Evolutionary conservation across 73 alveolate genomes (phyloP).

Genomic region (Paramecium primaurelia): DNA sequence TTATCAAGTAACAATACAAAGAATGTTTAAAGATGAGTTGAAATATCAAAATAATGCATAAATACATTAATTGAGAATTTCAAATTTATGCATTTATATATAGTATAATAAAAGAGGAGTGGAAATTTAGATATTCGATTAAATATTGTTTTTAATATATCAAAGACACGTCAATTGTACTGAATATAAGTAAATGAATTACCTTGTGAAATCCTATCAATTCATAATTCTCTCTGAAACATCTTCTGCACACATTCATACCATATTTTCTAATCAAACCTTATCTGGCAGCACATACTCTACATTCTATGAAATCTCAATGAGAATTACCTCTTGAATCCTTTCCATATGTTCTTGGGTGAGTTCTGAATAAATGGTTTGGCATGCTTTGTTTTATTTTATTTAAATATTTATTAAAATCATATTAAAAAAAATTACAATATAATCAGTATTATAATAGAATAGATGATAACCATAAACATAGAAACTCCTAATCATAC

Average conservation of each 20-base stretch:
- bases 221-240: conserved; percentile 93
- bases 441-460: neutral
- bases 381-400: conserved; percentile 72
- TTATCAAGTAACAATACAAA: neutral
- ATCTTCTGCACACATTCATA: conserved; percentile 90
- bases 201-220: conserved; percentile 77
- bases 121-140: neutral
- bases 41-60: neutral
- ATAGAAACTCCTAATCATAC: neutral
- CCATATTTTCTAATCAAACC: conserved; percentile 96
- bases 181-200: neutral
- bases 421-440: conserved; percentile 14
- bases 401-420: conserved; percentile 29
- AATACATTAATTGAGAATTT: neutral
- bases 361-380: conserved; percentile 84
- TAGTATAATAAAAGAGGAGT: neutral
- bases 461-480: neutral
- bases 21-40: neutral
- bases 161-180: conserved; percentile 16
- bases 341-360: conserved; percentile 94
- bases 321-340: conserved; percentile 81
- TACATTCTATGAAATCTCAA: conserved; percentile 67
- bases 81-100: neutral
- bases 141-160: neutral
- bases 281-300: conserved; percentile 89